Evolutionary conservation across 2,329 filamentous ascomycete species (phyloP).

Genomic region (Botrytis medusae): DNA sequence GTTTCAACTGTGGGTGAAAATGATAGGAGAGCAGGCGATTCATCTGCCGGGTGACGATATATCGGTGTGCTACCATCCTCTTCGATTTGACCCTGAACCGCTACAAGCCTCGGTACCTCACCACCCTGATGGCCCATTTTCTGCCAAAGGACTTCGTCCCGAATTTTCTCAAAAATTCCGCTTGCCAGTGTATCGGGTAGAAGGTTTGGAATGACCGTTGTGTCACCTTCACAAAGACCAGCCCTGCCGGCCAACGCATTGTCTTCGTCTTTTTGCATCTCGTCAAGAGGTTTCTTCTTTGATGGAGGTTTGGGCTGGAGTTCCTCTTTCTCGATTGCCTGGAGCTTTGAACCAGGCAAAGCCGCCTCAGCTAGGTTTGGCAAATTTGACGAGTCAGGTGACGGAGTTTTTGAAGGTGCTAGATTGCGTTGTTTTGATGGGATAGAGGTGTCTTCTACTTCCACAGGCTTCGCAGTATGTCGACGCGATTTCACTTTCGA

Average conservation of each 20-base stretch:
- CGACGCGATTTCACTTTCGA: conserved; percentile 37
- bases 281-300: neutral
- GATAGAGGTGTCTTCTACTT: neutral
- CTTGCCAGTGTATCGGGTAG: conserved; percentile 57
- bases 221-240: conserved; percentile 74
- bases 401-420: neutral
- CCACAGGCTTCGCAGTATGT: conserved; percentile 30
- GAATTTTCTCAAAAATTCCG: conserved; percentile 67
- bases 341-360: neutral
- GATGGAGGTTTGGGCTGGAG: conserved; percentile 1
- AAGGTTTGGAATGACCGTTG: conserved; percentile 68
- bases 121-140: conserved; percentile 91
- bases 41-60: conserved; percentile 93
- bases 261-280: neutral
- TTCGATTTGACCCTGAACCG: conserved; percentile 75
- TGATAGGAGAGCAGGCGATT: conserved; percentile 72
- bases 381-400: neutral
- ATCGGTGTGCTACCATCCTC: conserved; percentile 75
- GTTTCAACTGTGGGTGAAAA: conserved; percentile 73
- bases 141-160: conserved; percentile 79
- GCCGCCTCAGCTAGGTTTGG: neutral
- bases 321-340: neutral
- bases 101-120: conserved; percentile 86
- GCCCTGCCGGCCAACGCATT: neutral
- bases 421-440: neutral